A percentile compares a stretch with the other conserved stretches of the same genome.
These are phyloP conservation scores for Ilex paraguariensis DNA, from an alignment of 305 asterid genomes.

Conservation along the genomic window DNA sequence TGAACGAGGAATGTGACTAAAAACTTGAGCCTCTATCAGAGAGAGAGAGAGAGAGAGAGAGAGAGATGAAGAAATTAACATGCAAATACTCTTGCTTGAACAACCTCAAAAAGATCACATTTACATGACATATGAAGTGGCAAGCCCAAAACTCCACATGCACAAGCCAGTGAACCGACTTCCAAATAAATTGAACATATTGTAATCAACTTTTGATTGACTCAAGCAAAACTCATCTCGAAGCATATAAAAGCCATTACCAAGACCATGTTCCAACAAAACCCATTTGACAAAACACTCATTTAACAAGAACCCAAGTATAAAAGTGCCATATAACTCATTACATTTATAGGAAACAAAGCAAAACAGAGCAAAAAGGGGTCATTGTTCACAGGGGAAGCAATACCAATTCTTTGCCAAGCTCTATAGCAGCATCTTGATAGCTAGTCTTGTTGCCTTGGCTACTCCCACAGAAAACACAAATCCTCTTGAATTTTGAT, in stretches of 20 bases:
- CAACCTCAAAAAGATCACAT: conserved; percentile 6
- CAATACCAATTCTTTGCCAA: conserved; percentile 73
- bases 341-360: neutral
- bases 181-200: neutral
- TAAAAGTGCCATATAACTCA: neutral
- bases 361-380: neutral
- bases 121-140: conserved; percentile 17
- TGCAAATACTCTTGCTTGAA: conserved; percentile 11
- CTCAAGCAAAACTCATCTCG: conserved; percentile 13
- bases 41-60: neutral
- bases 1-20: neutral
- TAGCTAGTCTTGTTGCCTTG: conserved; percentile 85
- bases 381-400: neutral
- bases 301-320: neutral
- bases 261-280: neutral
- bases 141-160: neutral
- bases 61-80: conserved; percentile 1
- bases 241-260: neutral
- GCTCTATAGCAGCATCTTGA: conserved; percentile 90
- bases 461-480: conserved; percentile 98
- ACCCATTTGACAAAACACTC: neutral
- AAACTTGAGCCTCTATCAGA: no score
- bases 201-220: conserved; percentile 6
- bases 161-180: neutral
- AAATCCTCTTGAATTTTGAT: conserved; percentile 78